Percentiles rank a stretch among this genome's conserved stretches.
phyloP scores from a whole-genome alignment of 1,139 yeast genomes.

The Nematodospora anomalae region DNA sequence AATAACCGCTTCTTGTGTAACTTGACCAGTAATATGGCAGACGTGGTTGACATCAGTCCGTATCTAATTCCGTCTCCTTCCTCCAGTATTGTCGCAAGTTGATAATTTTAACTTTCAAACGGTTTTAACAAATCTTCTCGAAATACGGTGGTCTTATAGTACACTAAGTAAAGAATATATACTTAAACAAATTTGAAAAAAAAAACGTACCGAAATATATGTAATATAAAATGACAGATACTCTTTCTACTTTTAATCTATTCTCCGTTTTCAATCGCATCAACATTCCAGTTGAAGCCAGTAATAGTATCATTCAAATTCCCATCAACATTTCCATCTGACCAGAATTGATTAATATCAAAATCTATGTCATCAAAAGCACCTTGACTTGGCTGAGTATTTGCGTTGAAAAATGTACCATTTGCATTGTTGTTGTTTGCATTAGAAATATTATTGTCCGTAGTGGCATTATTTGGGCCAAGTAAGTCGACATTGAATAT shows the following conservation, averaged over 20 bases:
- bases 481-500: constrained; percentile 40
- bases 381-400: constrained; percentile 19
- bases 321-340: constrained; percentile 29
- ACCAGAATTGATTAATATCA: constrained; percentile 53
- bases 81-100: no score
- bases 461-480: no score
- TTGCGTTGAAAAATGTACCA: constrained; percentile 19
- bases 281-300: constrained; percentile 55
- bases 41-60: no score
- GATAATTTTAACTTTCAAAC: no score
- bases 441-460: constrained; percentile 10
- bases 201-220: constrained; percentile 1
- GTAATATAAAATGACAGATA: no score
- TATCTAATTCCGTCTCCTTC: no score
- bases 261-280: constrained; percentile 44
- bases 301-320: constrained; percentile 39
- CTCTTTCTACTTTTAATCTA: constrained; percentile 6
- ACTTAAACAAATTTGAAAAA: constrained; percentile 1
- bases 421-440: constrained; percentile 21
- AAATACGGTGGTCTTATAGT: constrained; percentile 1
- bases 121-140: no score
- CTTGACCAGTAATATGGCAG: no score
- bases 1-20: no score
- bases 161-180: constrained; percentile 1
- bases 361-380: constrained; percentile 51